A percentile compares a stretch with the other conserved stretches of the same genome.
Evolutionary conservation across 805 yeast species (phyloP).

Genomic region (Yamadazyma sp.): DNA sequence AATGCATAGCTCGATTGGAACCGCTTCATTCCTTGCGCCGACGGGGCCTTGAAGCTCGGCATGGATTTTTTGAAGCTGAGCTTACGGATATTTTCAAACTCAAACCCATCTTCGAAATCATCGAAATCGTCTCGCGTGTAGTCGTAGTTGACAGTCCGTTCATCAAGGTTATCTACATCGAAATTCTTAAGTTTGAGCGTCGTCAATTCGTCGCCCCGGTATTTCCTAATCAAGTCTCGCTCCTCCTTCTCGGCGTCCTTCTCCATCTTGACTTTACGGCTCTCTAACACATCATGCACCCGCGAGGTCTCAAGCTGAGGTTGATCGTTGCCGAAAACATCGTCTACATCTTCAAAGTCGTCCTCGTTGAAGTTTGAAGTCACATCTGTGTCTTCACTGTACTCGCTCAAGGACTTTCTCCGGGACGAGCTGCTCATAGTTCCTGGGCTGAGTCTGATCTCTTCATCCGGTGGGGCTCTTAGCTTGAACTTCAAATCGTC

Average conservation of each 20-base stretch:
- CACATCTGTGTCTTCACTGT: slow-evolving; percentile 41
- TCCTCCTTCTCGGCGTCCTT: slow-evolving; percentile 38
- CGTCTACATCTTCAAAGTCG: slow-evolving; percentile 34
- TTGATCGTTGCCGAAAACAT: slow-evolving; percentile 39
- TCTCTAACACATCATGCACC: slow-evolving; percentile 25
- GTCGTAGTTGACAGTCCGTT: slow-evolving; percentile 36
- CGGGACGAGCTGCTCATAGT: slow-evolving; percentile 13
- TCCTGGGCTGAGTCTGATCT: slow-evolving; percentile 13
- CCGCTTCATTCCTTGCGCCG: slow-evolving; percentile 19
- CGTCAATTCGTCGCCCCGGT: slow-evolving; percentile 22
- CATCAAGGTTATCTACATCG: slow-evolving; percentile 25
- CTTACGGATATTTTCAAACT: slow-evolving; percentile 26
- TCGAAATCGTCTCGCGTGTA: slow-evolving; percentile 39
- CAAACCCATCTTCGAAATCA: slow-evolving; percentile 40
- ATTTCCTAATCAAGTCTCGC: slow-evolving; percentile 23
- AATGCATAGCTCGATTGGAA: slow-evolving; percentile 37
- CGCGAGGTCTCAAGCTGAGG: slow-evolving; percentile 19
- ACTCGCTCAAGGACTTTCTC: slow-evolving; percentile 31
- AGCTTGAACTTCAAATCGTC: slow-evolving; percentile 3
- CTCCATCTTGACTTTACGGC: slow-evolving; percentile 25
- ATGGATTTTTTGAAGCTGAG: slow-evolving; percentile 16
- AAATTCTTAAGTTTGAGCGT: slow-evolving; percentile 35
- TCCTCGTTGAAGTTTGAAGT: slow-evolving; percentile 40
- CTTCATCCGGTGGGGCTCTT: neutral
- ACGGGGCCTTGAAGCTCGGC: slow-evolving; percentile 15